These are phyloP conservation scores for Boletellus ananas DNA, from an alignment of 768 basidiomycete species.

Conservation along the genomic window DNA sequence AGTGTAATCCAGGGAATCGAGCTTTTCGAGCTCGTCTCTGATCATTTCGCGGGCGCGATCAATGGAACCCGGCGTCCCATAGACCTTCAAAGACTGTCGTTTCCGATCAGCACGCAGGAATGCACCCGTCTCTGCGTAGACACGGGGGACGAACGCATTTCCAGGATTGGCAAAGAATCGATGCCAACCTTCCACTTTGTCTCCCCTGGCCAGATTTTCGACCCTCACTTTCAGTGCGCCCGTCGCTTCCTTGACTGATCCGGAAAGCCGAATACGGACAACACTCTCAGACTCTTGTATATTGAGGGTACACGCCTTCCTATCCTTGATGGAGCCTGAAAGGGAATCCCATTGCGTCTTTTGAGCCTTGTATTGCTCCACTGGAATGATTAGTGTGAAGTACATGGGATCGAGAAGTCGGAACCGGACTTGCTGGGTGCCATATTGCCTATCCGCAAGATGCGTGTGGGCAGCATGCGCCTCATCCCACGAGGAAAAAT, in stretches of 20 bases:
- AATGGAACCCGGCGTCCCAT: constrained; percentile 38
- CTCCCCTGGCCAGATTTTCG: constrained; percentile 50
- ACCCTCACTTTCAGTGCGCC: constrained; percentile 59
- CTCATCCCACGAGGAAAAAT: constrained; percentile 48
- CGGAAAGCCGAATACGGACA: constrained; percentile 44
- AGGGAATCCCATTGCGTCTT: constrained; percentile 47
- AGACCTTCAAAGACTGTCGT: constrained; percentile 41
- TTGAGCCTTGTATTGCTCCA: constrained; percentile 50
- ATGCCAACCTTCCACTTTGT: constrained; percentile 52
- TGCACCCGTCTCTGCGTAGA: constrained; percentile 37
- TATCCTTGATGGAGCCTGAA: constrained; percentile 32
- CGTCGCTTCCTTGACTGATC: constrained; percentile 49
- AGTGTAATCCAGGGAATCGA: constrained; percentile 42
- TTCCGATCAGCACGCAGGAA: constrained; percentile 47
- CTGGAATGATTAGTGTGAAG: constrained; percentile 47
- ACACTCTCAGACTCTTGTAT: constrained; percentile 23
- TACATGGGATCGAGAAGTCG: constrained; percentile 47
- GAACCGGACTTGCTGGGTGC: constrained; percentile 34
- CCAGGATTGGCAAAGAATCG: constrained; percentile 31
- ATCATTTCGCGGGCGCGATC: constrained; percentile 44
- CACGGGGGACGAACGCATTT: constrained; percentile 33
- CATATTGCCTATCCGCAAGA: constrained; percentile 34
- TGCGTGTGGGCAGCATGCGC: constrained; percentile 39
- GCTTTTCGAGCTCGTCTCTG: constrained; percentile 43
- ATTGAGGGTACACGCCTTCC: constrained; percentile 34